Evolutionary conservation across 345 rosid species (phyloP).

Genomic region (Eucalyptus tenuipes): DNA sequence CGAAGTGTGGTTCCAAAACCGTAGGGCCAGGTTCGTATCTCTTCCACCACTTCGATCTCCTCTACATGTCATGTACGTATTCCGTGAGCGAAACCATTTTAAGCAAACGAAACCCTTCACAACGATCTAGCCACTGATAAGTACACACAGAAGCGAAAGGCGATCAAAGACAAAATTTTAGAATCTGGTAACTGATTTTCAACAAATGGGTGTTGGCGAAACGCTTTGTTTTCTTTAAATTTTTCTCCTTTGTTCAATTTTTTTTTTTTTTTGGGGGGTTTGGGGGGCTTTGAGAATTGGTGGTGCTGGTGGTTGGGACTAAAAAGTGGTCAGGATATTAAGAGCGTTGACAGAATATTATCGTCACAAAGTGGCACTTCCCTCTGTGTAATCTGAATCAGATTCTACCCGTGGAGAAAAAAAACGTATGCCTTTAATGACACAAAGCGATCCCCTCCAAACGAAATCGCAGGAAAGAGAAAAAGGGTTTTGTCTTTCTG

Average conservation of each 20-base stretch:
- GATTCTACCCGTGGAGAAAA: not conserved
- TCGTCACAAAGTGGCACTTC: not conserved
- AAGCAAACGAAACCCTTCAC: not conserved
- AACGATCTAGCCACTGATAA: not conserved
- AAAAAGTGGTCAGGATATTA: not conserved
- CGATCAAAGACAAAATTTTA: not conserved
- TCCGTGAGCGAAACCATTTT: not conserved
- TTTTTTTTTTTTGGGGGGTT: not conserved
- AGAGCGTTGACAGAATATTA: not conserved
- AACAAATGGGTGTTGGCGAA: not conserved
- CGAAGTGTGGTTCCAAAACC: slow-evolving; percentile 99
- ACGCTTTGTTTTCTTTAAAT: not conserved
- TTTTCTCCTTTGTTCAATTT: not conserved
- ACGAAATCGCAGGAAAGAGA: not conserved
- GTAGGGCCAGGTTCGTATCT: slow-evolving; percentile 82
- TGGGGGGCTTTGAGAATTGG: not conserved
- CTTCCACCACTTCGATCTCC: not conserved
- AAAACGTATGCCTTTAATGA: not conserved
- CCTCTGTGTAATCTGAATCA: slow-evolving; percentile 4
- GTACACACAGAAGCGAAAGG: not conserved
- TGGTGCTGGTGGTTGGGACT: not conserved
- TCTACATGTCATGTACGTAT: not conserved
- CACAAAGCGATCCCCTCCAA: not conserved
- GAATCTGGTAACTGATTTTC: not conserved
- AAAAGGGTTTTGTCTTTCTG: not conserved